Percentiles rank a stretch among this genome's conserved stretches.
phyloP scores from a whole-genome alignment of 2,329 filamentous ascomycete species.

The Aureobasidium leucospermi region DNA sequence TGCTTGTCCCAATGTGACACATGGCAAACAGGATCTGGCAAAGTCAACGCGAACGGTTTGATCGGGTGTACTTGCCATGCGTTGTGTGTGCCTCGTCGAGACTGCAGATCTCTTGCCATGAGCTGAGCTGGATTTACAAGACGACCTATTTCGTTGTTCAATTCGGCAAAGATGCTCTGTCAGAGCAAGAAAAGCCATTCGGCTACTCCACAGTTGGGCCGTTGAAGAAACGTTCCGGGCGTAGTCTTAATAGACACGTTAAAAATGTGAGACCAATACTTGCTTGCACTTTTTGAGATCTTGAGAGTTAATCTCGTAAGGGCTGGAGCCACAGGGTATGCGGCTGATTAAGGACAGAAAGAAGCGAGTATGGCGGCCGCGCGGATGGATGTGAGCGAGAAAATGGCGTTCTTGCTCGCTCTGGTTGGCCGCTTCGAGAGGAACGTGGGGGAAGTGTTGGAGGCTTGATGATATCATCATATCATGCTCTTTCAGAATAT shows the following conservation, averaged over 20 bases:
- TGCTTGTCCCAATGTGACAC: neutral
- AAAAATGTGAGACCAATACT: slow-evolving; percentile 14
- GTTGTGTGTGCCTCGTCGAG: neutral
- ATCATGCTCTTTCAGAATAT: neutral
- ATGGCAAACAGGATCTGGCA: slow-evolving; percentile 2
- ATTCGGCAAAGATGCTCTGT: neutral
- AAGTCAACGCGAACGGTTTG: neutral
- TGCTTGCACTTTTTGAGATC: neutral
- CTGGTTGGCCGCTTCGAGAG: neutral
- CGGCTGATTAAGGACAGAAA: neutral
- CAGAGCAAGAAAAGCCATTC: slow-evolving; percentile 8
- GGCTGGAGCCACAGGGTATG: neutral
- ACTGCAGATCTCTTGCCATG: neutral
- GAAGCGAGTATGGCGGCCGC: neutral
- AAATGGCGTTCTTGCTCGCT: neutral
- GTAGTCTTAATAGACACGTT: slow-evolving; percentile 14
- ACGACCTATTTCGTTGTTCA: neutral
- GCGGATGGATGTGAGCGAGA: neutral
- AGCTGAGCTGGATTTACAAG: neutral
- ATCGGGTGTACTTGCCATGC: slow-evolving; percentile 1
- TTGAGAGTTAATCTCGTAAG: neutral
- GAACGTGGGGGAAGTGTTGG: neutral
- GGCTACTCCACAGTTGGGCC: slow-evolving; percentile 6
- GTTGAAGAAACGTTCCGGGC: neutral
- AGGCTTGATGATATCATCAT: neutral